phyloP scores from a whole-genome alignment of 331 rosid species.

The Pyrus hybrid region DNA sequence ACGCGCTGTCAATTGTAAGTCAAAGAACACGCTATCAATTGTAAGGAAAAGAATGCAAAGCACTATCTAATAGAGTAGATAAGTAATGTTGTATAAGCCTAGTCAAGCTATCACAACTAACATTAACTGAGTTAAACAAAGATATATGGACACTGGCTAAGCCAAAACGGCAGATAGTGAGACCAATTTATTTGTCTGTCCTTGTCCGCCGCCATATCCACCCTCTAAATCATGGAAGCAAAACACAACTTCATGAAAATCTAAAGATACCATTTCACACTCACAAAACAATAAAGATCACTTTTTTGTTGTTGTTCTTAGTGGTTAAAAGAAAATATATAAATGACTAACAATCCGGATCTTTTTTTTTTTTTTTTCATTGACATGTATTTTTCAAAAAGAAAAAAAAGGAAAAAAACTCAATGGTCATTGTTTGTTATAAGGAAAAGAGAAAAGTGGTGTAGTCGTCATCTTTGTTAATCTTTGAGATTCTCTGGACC shows the following conservation, averaged over 20 bases:
- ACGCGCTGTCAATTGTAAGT: no score
- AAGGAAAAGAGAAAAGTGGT: no score
- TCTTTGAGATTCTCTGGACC: conserved; percentile 53
- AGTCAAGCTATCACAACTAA: background rate
- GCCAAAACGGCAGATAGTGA: background rate
- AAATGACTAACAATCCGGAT: no score
- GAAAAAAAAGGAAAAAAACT: background rate
- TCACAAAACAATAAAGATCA: background rate
- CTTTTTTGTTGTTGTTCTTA: no score
- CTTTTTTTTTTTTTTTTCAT: no score
- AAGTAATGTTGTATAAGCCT: background rate
- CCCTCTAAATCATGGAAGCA: conserved; percentile 67
- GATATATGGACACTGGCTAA: conserved; percentile 12
- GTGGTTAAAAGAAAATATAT: no score
- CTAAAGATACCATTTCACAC: background rate
- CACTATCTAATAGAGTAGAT: background rate
- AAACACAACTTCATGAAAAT: conserved; percentile 3
- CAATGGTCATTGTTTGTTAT: background rate
- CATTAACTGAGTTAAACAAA: background rate
- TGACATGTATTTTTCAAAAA: background rate
- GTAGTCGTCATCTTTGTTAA: no score
- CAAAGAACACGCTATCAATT: conserved; percentile 11
- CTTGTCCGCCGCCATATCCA: conserved; percentile 94
- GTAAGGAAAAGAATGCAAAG: background rate
- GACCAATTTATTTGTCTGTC: conserved; percentile 63